Evolutionary conservation across 805 yeast species (phyloP).

Genomic region (Myxozyma monticola): DNA sequence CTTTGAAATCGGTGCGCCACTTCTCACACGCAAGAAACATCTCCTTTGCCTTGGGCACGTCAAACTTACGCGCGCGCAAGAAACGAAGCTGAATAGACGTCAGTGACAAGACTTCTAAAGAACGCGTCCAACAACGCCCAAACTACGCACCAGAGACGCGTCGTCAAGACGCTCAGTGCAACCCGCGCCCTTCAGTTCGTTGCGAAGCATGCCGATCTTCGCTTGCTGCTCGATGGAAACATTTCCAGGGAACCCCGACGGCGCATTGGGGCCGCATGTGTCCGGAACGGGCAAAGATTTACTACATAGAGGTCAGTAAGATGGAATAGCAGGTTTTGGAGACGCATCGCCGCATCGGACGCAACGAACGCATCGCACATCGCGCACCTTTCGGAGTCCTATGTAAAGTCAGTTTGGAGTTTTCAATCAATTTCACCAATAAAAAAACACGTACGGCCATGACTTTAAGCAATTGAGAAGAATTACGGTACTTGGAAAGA

Average conservation of each 20-base stretch:
- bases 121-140: no score
- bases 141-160: constrained; percentile 34
- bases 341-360: no score
- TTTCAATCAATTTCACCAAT: no score
- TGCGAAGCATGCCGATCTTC: constrained; percentile 59
- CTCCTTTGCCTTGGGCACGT: constrained; percentile 68
- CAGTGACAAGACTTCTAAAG: neutral
- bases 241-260: constrained; percentile 63
- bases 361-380: no score
- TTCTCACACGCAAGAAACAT: constrained; percentile 88
- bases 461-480: no score
- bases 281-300: constrained; percentile 24
- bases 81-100: constrained; percentile 55
- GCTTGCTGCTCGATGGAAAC: constrained; percentile 67
- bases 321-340: no score
- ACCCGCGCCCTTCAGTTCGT: constrained; percentile 60
- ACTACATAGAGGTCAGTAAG: no score
- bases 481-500: no score
- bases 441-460: no score
- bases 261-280: constrained; percentile 31
- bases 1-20: constrained; percentile 85
- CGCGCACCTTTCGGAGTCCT: no score
- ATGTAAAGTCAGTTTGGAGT: no score
- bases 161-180: constrained; percentile 81
- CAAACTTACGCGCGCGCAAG: constrained; percentile 94